These are phyloP conservation scores for Pseudomassariella vexata DNA, from an alignment of 2,329 filamentous ascomycete genomes.

Conservation along the genomic window DNA sequence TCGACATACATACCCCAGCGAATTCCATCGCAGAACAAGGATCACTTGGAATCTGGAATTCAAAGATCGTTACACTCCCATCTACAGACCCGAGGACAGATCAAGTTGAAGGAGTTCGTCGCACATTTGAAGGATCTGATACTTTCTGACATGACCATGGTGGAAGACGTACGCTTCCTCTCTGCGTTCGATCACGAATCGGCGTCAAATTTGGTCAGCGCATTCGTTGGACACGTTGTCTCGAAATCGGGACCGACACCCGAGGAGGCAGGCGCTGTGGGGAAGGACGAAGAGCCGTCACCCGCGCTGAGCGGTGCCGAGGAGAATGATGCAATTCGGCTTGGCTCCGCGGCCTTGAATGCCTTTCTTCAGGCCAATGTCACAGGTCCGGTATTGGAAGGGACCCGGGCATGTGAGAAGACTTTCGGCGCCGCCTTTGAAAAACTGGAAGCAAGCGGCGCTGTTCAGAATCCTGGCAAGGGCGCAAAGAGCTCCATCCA, in stretches of 20 bases:
- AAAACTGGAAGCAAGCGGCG: slow-evolving; percentile 10
- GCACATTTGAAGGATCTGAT: too few species aligned
- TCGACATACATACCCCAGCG: too few species aligned
- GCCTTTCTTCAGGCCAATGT: slow-evolving; percentile 70
- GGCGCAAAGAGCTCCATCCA: slow-evolving; percentile 8
- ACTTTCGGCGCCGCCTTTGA: slow-evolving; percentile 27
- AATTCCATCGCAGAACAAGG: too few species aligned
- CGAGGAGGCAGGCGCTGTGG: neutral
- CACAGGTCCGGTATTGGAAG: slow-evolving; percentile 62
- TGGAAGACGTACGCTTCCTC: slow-evolving; percentile 13
- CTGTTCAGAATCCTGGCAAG: neutral
- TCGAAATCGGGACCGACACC: neutral
- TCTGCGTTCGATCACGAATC: slow-evolving; percentile 10
- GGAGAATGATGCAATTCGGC: slow-evolving; percentile 13
- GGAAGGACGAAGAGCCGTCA: too few species aligned
- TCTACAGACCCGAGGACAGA: too few species aligned
- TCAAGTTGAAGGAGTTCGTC: too few species aligned
- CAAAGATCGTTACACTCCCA: too few species aligned
- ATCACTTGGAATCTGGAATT: too few species aligned
- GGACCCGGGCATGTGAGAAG: slow-evolving; percentile 9
- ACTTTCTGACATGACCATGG: too few species aligned
- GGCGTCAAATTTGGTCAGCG: slow-evolving; percentile 11
- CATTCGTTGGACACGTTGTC: slow-evolving; percentile 11
- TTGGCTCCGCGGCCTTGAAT: slow-evolving; percentile 61
- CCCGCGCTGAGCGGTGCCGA: neutral